Evolutionary conservation across 192 early-diverging fungal genomes (phyloP), one percentile per base, ranked within the genome.

Genomic region (Coemansia sp.): DNA sequence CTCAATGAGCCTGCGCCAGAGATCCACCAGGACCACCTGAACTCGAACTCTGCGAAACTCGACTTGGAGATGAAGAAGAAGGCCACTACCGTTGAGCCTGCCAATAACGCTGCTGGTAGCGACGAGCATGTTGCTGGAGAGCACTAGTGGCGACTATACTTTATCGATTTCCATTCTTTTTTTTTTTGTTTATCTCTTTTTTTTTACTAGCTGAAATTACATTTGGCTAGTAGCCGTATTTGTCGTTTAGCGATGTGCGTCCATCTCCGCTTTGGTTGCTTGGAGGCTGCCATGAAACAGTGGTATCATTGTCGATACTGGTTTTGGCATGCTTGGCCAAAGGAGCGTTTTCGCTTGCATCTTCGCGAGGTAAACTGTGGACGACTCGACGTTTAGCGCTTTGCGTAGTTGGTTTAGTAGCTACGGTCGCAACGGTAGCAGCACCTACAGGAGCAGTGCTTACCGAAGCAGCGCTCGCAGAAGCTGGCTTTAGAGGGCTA

Each of bases 1-100:
- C 80, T 82, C 64, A 82, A 82, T 20, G 75, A 77, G 65, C 75
- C 80, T 16, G 80, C 75, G 0, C 80, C 80, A 12, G 70, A 69
- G 64, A 74, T 82, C 56, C 75, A 82, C 65, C 74, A 82, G 40
- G 80, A 81, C 59, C 71, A 75, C 66, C 67, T 81, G 37, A 70
- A 70, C 64, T 72, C 73, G 3, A 68, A 81, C 20, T 67, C 73
- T n/a, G 64, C 67, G 2, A 71, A 62, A 39, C 69, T 74, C 15
- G 61, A 72, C 56, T 30, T 50, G 50, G 69, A 65, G 15, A 75
- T 72, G 69, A 67, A 65, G 61, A 80, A 75, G 78, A 65, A 70
- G 32, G 67, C 70, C 0, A 81, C 78, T 39, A 73, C 67, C 15
- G 64, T 61, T 2, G 47, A 41, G 39, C 59, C 29, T 20, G 50